Evolutionary conservation across 345 rosid genomes (phyloP), one percentile per base, ranked within the genome.

Genomic region (Brassica cretica): DNA sequence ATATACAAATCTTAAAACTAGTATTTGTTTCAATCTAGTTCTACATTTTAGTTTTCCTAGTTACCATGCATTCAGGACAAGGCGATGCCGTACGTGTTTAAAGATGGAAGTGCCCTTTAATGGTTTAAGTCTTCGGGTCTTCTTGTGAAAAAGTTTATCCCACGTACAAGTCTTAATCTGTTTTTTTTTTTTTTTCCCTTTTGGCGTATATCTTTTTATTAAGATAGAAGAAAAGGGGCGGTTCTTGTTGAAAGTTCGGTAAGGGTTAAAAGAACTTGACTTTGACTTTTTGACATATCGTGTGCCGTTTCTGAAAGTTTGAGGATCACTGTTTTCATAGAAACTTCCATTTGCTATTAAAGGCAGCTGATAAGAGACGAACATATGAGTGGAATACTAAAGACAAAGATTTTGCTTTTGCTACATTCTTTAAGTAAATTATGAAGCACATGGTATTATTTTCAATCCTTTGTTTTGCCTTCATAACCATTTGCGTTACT

Each of bases 381-480:
- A 66, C 33, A 41, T 2, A 41, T 41, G 11, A 16, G 1, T 3
- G 10, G 10, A 0, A 68, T 8, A n/a, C 37, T 10, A 37, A 37
- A 62, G 8, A 49, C 5, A 27, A n/a, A 46, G 12, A 27, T 8
- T 51, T 15, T 69, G 6, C 39, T 63, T 63, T 63, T n/a, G 24
- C 10, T 29, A 69, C 19, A 24, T 19, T 24, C 60, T 63, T 15
- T n/a, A 16, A 73, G 24, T 30, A 15, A 39, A 72, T 0, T n/a
- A 73, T 73, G 77, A 73, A 73, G 3, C 77, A 64, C 64, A 73
- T 1, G 53, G 32, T 5, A 7, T 64, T 53, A 4, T 46, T 49
- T 12, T 64, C 70, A 63, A 9, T 64, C 70, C 62, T 70, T 6
- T 72, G 27, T 37, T 56, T 78, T 66, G 10, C 72, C 11, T 68